Evolutionary conservation across 2,329 filamentous ascomycete species (phyloP).

Genomic region (Ophiocordyceps robertsii): DNA sequence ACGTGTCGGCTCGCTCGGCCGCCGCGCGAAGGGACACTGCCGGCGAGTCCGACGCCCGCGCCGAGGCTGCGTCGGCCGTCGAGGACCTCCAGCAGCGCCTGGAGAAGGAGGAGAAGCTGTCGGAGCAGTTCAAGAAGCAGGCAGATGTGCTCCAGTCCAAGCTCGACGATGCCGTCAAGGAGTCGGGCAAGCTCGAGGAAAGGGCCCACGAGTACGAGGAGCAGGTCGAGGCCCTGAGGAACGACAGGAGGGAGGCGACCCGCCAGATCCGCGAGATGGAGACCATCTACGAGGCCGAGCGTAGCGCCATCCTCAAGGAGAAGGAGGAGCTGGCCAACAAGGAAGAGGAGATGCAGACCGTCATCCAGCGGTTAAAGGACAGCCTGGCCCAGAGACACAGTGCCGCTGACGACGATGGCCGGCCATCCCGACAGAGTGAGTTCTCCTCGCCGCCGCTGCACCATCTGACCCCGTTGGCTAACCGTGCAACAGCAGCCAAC

Average conservation of each 20-base stretch:
- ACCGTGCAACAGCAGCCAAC: constrained; percentile 23
- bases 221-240: constrained; percentile 64
- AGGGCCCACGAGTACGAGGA: constrained; percentile 76
- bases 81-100: constrained; percentile 78
- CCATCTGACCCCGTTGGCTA: constrained; percentile 3
- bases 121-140: constrained; percentile 74
- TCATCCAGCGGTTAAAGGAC: constrained; percentile 88
- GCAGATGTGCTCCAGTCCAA: constrained; percentile 71
- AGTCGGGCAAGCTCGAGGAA: constrained; percentile 81
- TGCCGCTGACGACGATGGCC: constrained; percentile 40
- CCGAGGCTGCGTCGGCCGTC: constrained; percentile 64
- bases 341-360: constrained; percentile 81
- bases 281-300: constrained; percentile 81
- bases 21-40: constrained; percentile 43
- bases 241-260: constrained; percentile 72
- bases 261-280: constrained; percentile 85
- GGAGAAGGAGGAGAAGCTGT: constrained; percentile 62
- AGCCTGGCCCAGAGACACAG: constrained; percentile 62
- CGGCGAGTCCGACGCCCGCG: constrained; percentile 59
- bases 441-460: background rate
- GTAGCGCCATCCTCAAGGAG: constrained; percentile 75
- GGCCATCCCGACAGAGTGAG: constrained; percentile 46
- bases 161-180: constrained; percentile 70
- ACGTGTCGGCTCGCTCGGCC: constrained; percentile 61
- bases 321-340: constrained; percentile 75